Evolutionary conservation across 148 eudicot species (phyloP).

Genomic region (Camellia japonica): DNA sequence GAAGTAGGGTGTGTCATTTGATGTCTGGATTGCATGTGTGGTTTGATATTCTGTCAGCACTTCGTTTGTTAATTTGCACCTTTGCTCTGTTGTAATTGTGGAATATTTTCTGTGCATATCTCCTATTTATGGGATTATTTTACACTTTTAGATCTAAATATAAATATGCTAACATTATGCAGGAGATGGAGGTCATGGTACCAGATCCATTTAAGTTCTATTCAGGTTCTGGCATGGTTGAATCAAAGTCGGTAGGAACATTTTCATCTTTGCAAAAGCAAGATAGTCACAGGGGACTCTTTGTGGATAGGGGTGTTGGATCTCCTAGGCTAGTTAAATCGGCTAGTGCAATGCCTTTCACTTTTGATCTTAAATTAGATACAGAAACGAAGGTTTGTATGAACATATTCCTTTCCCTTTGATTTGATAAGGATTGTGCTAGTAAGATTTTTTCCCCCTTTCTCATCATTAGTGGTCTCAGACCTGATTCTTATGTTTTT

Average conservation of each 20-base stretch:
- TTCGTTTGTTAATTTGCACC: neutral
- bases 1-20: constrained; percentile 1
- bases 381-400: constrained; percentile 72
- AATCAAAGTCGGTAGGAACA: constrained; percentile 59
- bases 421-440: constrained; percentile 6
- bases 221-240: constrained; percentile 44
- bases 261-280: constrained; percentile 56
- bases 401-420: constrained; percentile 15
- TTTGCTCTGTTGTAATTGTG: neutral
- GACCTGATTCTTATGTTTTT: constrained; percentile 12
- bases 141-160: constrained; percentile 12
- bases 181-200: constrained; percentile 60
- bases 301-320: constrained; percentile 96
- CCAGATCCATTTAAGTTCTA: constrained; percentile 43
- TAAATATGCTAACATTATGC: constrained; percentile 20
- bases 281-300: constrained; percentile 67
- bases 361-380: constrained; percentile 51
- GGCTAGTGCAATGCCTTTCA: constrained; percentile 44
- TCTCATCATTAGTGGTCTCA: constrained; percentile 8
- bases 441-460: neutral
- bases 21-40: neutral
- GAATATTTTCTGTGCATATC: neutral
- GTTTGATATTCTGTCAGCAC: neutral
- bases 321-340: constrained; percentile 85
- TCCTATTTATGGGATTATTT: constrained; percentile 14